Conservation (phyloP, 2,329 filamentous ascomycete species). For the Nemania sp. region DNA sequence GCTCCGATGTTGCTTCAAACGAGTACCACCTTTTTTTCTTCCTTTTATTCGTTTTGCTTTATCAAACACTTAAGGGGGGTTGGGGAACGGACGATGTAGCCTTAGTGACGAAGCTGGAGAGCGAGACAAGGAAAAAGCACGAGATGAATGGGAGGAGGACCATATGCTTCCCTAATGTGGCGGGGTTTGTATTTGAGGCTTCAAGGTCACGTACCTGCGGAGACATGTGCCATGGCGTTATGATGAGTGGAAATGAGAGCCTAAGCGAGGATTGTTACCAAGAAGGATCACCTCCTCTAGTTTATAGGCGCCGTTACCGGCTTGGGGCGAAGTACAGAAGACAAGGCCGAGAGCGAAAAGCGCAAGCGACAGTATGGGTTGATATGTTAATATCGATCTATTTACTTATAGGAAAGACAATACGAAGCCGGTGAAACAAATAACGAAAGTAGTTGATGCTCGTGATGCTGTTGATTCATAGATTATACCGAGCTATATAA, state of each 20-base stretch:
- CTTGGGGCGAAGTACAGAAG: slow-evolving; percentile 20
- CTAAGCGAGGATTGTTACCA: not conserved
- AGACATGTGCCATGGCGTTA: slow-evolving; percentile 23
- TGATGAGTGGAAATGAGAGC: slow-evolving; percentile 6
- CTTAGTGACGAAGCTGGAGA: slow-evolving; percentile 29
- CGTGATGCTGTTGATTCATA: not conserved
- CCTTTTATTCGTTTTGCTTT: slow-evolving; percentile 35
- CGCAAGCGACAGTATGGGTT: slow-evolving; percentile 33
- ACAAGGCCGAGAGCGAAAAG: slow-evolving; percentile 17
- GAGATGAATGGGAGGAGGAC: slow-evolving; percentile 29
- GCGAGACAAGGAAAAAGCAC: slow-evolving; percentile 40
- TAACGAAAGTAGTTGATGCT: slow-evolving; percentile 14
- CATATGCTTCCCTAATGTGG: slow-evolving; percentile 12
- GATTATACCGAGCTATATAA: not conserved
- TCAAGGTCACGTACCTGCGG: slow-evolving; percentile 1
- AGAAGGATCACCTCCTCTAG: slow-evolving; percentile 18
- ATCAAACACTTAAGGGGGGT: slow-evolving; percentile 31
- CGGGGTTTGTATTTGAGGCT: slow-evolving; percentile 5
- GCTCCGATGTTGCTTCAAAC: slow-evolving; percentile 26
- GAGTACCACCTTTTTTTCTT: slow-evolving; percentile 16
- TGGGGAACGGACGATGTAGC: slow-evolving; percentile 30
- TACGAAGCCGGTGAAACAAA: slow-evolving; percentile 18
- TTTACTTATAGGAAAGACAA: slow-evolving; percentile 26
- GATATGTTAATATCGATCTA: slow-evolving; percentile 28
- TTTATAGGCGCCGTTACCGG: slow-evolving; percentile 4